phyloP scores from a whole-genome alignment of 1,284 basidiomycete genomes.

The Ganoderma lingzhi region DNA sequence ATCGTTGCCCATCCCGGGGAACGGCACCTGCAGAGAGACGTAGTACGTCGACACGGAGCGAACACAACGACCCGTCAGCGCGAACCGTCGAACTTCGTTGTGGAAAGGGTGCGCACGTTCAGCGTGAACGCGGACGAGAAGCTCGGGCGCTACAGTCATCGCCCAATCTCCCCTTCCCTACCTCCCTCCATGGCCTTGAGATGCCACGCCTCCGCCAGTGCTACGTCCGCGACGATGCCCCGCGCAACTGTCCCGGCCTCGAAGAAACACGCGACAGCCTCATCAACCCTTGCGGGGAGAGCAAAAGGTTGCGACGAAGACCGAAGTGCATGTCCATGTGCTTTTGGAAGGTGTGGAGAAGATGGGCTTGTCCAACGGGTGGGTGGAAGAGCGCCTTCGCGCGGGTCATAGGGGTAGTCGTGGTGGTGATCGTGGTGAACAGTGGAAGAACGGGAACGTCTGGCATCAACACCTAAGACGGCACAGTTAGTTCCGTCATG shows the following conservation, averaged over 20 bases:
- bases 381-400: conserved; percentile 1
- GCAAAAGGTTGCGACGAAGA: neutral
- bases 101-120: neutral
- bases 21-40: neutral
- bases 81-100: neutral
- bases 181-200: neutral
- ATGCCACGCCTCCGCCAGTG: neutral
- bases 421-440: neutral
- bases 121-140: conserved; percentile 1
- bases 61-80: neutral
- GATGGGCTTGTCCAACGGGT: neutral
- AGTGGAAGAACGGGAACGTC: neutral
- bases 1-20: neutral
- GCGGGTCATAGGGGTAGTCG: neutral
- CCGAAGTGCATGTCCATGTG: neutral
- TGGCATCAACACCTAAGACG: neutral
- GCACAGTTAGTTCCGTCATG: too few species aligned
- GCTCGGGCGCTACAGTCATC: neutral
- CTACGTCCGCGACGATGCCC: neutral
- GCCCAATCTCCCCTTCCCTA: neutral
- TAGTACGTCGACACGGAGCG: neutral
- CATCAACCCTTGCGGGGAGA: neutral
- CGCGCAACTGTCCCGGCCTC: neutral
- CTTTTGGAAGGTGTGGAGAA: neutral
- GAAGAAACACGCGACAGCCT: neutral